These are phyloP conservation scores for Phytophthora europaea DNA, from an alignment of 352 stramenopile species.

Conservation along the genomic window DNA sequence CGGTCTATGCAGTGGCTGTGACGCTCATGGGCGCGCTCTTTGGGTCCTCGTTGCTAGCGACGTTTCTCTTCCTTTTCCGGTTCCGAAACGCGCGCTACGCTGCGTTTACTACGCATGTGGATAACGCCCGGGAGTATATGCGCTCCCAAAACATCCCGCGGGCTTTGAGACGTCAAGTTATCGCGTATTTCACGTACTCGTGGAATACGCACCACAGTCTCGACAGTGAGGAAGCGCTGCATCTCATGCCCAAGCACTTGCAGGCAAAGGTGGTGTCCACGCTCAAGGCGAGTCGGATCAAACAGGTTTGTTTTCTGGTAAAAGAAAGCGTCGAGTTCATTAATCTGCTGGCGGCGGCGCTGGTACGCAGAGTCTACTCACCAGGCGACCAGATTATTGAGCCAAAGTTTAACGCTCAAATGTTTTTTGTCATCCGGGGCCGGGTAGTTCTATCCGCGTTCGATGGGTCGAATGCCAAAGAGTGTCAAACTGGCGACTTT, in stretches of 20 bases:
- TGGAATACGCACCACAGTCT: slow-evolving; percentile 73
- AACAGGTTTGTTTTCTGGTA: slow-evolving; percentile 76
- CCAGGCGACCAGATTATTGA: slow-evolving; percentile 74
- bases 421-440: slow-evolving; percentile 81
- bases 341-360: slow-evolving; percentile 60
- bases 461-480: slow-evolving; percentile 55
- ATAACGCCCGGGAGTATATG: slow-evolving; percentile 82
- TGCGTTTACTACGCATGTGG: slow-evolving; percentile 64
- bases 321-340: slow-evolving; percentile 81
- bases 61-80: slow-evolving; percentile 81
- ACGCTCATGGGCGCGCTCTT: slow-evolving; percentile 64
- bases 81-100: slow-evolving; percentile 63
- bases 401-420: slow-evolving; percentile 75
- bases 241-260: slow-evolving; percentile 72
- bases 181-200: slow-evolving; percentile 71
- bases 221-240: slow-evolving; percentile 67
- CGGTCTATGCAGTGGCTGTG: slow-evolving; percentile 56
- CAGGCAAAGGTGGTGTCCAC: slow-evolving; percentile 70
- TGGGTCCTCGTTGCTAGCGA: slow-evolving; percentile 68
- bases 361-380: slow-evolving; percentile 66
- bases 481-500: slow-evolving; percentile 73
- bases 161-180: slow-evolving; percentile 59
- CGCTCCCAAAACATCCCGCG: slow-evolving; percentile 71
- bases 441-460: slow-evolving; percentile 61
- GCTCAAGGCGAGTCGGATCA: slow-evolving; percentile 69